phyloP scores from a whole-genome alignment of 23 red algal genomes.

The Cyanidium caldarium region DNA sequence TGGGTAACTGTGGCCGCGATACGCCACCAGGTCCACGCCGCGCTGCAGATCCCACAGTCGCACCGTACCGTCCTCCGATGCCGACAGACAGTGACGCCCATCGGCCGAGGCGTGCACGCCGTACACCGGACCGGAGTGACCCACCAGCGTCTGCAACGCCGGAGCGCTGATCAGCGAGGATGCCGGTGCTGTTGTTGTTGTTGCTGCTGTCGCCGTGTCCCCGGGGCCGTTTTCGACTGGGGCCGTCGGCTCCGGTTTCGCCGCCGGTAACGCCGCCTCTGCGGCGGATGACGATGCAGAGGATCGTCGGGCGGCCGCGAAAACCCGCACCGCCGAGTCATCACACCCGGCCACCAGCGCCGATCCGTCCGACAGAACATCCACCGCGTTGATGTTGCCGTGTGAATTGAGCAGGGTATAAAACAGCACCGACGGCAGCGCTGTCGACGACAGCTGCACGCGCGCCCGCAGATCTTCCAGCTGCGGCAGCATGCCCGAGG shows the following conservation, averaged over 20 bases:
- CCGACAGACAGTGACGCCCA: slow-evolving; percentile 38
- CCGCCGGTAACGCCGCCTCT: slow-evolving; percentile 75
- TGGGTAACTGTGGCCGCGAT: slow-evolving; percentile 62
- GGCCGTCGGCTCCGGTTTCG: slow-evolving; percentile 14
- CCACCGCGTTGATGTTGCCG: slow-evolving; percentile 49
- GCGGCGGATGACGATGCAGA: no score
- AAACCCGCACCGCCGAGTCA: slow-evolving; percentile 64
- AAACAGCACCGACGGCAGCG: slow-evolving; percentile 41
- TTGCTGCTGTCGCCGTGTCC: no score
- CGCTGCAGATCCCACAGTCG: slow-evolving; percentile 57
- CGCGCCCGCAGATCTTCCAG: background rate
- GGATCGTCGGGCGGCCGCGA: no score
- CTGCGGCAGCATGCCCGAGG: background rate
- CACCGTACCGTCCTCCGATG: slow-evolving; percentile 50
- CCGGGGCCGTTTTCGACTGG: slow-evolving; percentile 3
- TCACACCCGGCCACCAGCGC: slow-evolving; percentile 55
- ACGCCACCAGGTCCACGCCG: slow-evolving; percentile 56
- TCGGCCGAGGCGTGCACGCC: slow-evolving; percentile 40
- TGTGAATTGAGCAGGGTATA: slow-evolving; percentile 76
- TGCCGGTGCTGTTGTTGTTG: no score
- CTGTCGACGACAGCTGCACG: background rate
- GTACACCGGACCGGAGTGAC: slow-evolving; percentile 76
- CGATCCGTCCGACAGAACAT: slow-evolving; percentile 45
- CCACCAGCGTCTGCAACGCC: slow-evolving; percentile 23
- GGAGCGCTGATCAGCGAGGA: no score